phyloP scores from a whole-genome alignment of 1,284 basidiomycete species.

The Ceratobasidium sp. region DNA sequence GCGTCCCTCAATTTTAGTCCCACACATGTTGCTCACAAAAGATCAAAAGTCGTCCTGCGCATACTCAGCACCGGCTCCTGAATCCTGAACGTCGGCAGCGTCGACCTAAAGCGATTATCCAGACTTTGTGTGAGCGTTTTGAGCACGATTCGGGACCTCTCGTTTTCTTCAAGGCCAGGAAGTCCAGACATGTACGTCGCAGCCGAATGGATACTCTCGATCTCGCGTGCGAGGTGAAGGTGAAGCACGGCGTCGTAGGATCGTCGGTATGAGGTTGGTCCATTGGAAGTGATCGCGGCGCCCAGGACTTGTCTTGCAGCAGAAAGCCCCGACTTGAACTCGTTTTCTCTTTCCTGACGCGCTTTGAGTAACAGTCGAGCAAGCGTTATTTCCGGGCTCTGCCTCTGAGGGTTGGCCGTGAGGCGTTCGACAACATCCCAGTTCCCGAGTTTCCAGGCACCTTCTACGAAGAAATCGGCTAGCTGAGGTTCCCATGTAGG shows the following conservation, averaged over 20 bases:
- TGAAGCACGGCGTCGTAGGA: conserved; percentile 90
- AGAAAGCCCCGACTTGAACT: conserved; percentile 68
- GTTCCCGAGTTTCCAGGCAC: conserved; percentile 95
- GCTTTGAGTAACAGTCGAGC: conserved; percentile 88
- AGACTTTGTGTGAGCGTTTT: conserved; percentile 34
- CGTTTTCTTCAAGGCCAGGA: conserved; percentile 1
- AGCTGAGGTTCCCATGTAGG: conserved; percentile 87
- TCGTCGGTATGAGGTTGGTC: conserved; percentile 83
- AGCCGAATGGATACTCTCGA: conserved; percentile 80
- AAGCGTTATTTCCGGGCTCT: conserved; percentile 78
- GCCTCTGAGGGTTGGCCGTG: conserved; percentile 65
- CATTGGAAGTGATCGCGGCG: conserved; percentile 83
- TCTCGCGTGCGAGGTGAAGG: conserved; percentile 90
- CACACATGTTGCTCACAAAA: conserved; percentile 67
- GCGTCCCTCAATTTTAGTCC: conserved; percentile 41
- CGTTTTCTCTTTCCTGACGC: conserved; percentile 65
- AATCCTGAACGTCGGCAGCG: conserved; percentile 91
- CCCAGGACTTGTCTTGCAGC: conserved; percentile 85
- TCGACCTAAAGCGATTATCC: conserved; percentile 62
- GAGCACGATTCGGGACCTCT: not conserved
- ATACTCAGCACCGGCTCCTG: conserved; percentile 93
- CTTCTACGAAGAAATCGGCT: conserved; percentile 90
- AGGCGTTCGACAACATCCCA: conserved; percentile 85
- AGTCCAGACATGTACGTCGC: conserved; percentile 46
- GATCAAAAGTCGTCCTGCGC: conserved; percentile 85